Evolutionary conservation across 345 rosid genomes (phyloP), one percentile per base, ranked within the genome.

Genomic region (Euphorbia peplus): DNA sequence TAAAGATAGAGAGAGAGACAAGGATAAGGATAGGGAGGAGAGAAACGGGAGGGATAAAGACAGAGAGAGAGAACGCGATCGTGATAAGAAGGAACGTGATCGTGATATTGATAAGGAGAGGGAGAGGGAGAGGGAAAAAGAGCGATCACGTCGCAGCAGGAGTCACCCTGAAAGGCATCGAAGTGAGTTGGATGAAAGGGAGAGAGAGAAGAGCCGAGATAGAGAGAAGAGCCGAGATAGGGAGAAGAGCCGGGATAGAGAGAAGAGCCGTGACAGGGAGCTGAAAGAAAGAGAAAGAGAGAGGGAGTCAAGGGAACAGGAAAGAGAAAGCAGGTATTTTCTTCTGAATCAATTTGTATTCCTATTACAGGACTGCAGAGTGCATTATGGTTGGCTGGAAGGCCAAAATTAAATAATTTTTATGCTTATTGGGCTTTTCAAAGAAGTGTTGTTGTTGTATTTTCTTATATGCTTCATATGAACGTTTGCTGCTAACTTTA

Each of bases 241-340:
- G 77, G 88, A 82, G 57, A 85, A 47, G 72, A 66, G 96, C 87
- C 68, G 73, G 67, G 79, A 96, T 18, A 85, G 66, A 66, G 95
- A 84, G 72, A 84, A 80, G 90, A 83, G 47, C 30, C 75, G 50
- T 8, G 57, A 53, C 13, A 57, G 63, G 76, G 93, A 87, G 48
- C 83, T 71, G 65, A 85, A 85, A 4, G 95, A 86, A 29, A 83
- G 86, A 84, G 95, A 86, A 66, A 86, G 55, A 66, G 95, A 85
- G 75, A 85, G 80, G 80, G 91, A 82, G 28, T 35, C 73, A 46
- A 82, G 80, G 77, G 93, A 87, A 51, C 86, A 83, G 3, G 95
- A 86, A 26, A 83, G 87, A 83, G 95, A 86, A 66, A 86, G 59
- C 93, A 91, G 97, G 99, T 95, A 81, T 46, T 56, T 30, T 35